phyloP scores from a whole-genome alignment of 306 rosid species.

The Gastrolobium villosum region DNA sequence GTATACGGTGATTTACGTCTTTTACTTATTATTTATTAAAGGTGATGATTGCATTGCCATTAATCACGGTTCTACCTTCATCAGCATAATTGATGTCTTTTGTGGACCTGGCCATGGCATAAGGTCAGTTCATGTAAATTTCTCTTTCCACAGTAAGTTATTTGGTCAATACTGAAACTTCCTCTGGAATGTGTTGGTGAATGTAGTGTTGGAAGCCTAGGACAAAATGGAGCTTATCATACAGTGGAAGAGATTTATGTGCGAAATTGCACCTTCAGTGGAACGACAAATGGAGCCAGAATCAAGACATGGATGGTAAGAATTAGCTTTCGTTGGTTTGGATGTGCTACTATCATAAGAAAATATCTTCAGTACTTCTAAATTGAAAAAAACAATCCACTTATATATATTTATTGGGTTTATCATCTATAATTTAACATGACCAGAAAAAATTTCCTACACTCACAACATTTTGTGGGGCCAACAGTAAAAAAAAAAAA shows the following conservation, averaged over 20 bases:
- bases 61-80: conserved; percentile 41
- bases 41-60: conserved; percentile 71
- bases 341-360: neutral
- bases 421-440: no score
- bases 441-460: no score
- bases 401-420: no score
- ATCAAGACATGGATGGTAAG: conserved; percentile 65
- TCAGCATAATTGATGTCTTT: conserved; percentile 44
- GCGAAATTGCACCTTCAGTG: conserved; percentile 48
- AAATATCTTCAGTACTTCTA: neutral
- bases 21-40: conserved; percentile 22
- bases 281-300: conserved; percentile 60
- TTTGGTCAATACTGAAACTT: neutral
- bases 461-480: no score
- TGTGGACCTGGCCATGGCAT: conserved; percentile 75
- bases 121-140: conserved; percentile 47
- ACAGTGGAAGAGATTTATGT: conserved; percentile 61
- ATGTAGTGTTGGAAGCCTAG: conserved; percentile 64
- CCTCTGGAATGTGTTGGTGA: neutral
- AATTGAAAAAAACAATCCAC: neutral
- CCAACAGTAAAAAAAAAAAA: no score
- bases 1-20: neutral
- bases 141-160: neutral
- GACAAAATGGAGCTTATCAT: conserved; percentile 37
- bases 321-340: neutral